Evolutionary conservation across 2,329 filamentous ascomycete genomes (phyloP), one percentile per base, ranked within the genome.

Genomic region (Ceratocystiopsis brevicomis): DNA sequence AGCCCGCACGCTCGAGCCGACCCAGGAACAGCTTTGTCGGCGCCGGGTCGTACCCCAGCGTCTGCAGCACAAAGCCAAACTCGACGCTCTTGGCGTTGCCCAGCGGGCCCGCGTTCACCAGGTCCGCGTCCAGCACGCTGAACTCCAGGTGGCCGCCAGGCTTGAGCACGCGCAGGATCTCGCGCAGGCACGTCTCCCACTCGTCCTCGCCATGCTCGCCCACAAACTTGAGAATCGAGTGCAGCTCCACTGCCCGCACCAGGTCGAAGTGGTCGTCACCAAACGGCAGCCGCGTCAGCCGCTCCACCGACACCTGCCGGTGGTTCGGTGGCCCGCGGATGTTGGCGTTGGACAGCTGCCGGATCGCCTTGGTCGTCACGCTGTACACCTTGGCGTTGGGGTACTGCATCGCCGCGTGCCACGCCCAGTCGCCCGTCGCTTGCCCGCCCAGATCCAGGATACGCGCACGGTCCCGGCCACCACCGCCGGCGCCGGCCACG

Each of bases 91-190:
- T 81, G 39, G 85, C 84, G 45, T 84, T 76, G 34, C 79, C 84
- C 17, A 78, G 68, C 0, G 81, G 77, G 0, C 87, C 87, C 0
- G 85, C 78, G 50, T 86, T 87, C 48, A 92, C 76, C 52, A 98
- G 77, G 54, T 93, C 86, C 1, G 86, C 81, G 59, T 98, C 90
- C 52, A 96, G 73, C 38, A 96, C 63, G 48, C 76, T 78, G 63
- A 90, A 98, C 56, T 98, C 90, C 46, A 98, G 66, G 59, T 88
- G 88, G 32, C 90, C 90, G 41, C 85, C 86, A 0, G 88, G 87
- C 64, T 94, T 94, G 52, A 95, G 76, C 46, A 92, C 80, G 46
- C 90, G 85, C 64, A 84, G 77, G 58, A 86, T 92, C 63, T 98
- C 90, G 42, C 67, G 67, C 10, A 96, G 68, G 48, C 84, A 90